These are phyloP conservation scores for Linnemannia hyalina DNA, from an alignment of 192 early-diverging fungal species.

Conservation along the genomic window DNA sequence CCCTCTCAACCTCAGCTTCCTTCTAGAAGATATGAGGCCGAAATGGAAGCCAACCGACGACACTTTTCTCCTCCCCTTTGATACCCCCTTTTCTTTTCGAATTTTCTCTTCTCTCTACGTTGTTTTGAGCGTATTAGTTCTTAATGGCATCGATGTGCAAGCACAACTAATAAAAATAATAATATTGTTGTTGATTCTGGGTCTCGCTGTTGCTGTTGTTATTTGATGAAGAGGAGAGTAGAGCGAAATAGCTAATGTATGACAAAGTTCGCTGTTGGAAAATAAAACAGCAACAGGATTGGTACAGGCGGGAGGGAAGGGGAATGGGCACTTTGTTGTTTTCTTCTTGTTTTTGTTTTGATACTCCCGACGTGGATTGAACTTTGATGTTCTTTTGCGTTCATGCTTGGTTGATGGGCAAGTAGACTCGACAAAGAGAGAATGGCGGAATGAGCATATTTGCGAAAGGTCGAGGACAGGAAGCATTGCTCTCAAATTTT, in stretches of 20 bases:
- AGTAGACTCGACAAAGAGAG: neutral
- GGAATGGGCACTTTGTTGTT: neutral
- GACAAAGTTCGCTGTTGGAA: neutral
- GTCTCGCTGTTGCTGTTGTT: neutral
- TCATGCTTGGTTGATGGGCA: neutral
- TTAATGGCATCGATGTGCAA: neutral
- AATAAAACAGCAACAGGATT: neutral
- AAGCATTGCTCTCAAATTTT: neutral
- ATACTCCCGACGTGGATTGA: neutral
- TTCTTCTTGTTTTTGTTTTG: neutral
- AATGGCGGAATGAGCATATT: neutral
- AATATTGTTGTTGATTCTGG: neutral
- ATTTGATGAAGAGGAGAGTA: neutral
- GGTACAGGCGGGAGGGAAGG: no score
- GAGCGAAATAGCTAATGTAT: neutral
- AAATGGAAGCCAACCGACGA: neutral
- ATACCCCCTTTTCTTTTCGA: neutral
- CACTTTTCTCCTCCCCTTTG: neutral
- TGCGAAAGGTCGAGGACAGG: neutral
- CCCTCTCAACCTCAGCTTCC: conserved; percentile 1
- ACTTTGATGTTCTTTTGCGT: neutral
- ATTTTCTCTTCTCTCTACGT: neutral
- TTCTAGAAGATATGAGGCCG: conserved; percentile 4
- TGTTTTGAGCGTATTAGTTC: neutral
- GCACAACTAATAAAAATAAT: neutral